These are phyloP conservation scores for Reticulascus tulasneorum DNA, from an alignment of 2,329 filamentous ascomycete genomes.

Conservation along the genomic window DNA sequence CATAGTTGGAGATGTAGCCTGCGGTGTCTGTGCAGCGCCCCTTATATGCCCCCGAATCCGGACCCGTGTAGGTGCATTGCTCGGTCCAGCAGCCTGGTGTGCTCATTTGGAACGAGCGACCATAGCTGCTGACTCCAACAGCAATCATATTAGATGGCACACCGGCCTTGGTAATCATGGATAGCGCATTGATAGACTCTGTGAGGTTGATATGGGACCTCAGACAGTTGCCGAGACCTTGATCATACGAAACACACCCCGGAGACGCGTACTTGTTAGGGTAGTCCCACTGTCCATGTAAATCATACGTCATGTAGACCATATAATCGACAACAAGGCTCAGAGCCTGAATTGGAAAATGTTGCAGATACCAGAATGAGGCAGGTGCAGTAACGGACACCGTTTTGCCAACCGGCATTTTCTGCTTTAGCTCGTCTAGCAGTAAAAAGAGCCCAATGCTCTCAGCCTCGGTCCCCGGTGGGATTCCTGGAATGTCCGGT, in stretches of 20 bases:
- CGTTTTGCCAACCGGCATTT: not conserved
- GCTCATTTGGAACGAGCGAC: constrained; percentile 28
- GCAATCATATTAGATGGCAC: constrained; percentile 23
- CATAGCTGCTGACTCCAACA: constrained; percentile 29
- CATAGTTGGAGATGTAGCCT: constrained; percentile 29
- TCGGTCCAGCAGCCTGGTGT: constrained; percentile 21
- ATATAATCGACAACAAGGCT: not conserved
- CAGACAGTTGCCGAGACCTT: constrained; percentile 14
- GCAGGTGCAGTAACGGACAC: constrained; percentile 9
- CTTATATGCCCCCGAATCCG: constrained; percentile 18
- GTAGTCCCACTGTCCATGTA: not conserved
- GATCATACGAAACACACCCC: constrained; percentile 19
- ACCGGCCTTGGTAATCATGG: constrained; percentile 35
- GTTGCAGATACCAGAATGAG: constrained; percentile 30
- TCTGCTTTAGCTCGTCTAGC: too few species aligned
- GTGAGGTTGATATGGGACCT: not conserved
- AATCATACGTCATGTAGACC: not conserved
- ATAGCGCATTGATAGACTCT: not conserved
- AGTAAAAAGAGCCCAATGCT: constrained; percentile 31
- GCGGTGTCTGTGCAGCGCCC: constrained; percentile 26
- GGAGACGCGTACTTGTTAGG: constrained; percentile 10
- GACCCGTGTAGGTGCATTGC: constrained; percentile 17
- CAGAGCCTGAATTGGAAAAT: not conserved
- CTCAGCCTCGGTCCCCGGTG: constrained; percentile 20
- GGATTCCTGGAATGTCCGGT: constrained; percentile 18